A percentile compares a stretch with the other conserved stretches of the same genome.
These are phyloP conservation scores for Schizosaccharomyces japonicus DNA, from an alignment of 805 yeast species.

Conservation along the genomic window DNA sequence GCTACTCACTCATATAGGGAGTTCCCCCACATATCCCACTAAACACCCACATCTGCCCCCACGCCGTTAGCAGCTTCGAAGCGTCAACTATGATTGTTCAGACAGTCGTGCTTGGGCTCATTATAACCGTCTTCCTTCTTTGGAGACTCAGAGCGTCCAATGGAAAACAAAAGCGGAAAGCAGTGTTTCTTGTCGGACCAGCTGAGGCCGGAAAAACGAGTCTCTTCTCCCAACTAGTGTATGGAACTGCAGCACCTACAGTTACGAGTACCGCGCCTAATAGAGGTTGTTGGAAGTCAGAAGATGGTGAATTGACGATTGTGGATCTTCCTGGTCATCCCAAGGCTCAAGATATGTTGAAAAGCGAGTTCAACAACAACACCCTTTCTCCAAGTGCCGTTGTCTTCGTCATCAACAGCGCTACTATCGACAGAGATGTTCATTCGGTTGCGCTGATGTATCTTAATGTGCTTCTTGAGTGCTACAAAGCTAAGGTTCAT, in stretches of 20 bases:
- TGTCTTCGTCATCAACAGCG: constrained; percentile 14
- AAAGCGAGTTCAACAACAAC: constrained; percentile 3
- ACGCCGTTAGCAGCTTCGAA: no score
- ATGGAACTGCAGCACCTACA: constrained; percentile 6
- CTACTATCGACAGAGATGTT: constrained; percentile 35
- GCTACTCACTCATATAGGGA: no score
- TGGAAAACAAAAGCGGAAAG: no score
- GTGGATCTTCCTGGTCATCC: not conserved
- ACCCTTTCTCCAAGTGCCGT: constrained; percentile 12
- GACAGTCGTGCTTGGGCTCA: no score
- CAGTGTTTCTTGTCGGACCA: constrained; percentile 42
- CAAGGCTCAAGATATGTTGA: constrained; percentile 5
- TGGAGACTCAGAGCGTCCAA: no score
- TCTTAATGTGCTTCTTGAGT: constrained; percentile 23
- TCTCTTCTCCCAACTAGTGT: constrained; percentile 19
- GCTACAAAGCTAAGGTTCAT: constrained; percentile 25
- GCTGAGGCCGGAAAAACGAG: constrained; percentile 44
- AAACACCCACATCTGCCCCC: no score
- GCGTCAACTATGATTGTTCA: no score
- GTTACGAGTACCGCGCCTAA: constrained; percentile 5
- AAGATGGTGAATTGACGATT: constrained; percentile 6
- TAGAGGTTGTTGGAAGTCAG: constrained; percentile 7
- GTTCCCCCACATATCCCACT: no score
- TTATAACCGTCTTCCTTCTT: no score
- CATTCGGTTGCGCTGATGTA: constrained; percentile 30